phyloP scores from a whole-genome alignment of 768 basidiomycete genomes.

The Hysterangium stoloniferum region DNA sequence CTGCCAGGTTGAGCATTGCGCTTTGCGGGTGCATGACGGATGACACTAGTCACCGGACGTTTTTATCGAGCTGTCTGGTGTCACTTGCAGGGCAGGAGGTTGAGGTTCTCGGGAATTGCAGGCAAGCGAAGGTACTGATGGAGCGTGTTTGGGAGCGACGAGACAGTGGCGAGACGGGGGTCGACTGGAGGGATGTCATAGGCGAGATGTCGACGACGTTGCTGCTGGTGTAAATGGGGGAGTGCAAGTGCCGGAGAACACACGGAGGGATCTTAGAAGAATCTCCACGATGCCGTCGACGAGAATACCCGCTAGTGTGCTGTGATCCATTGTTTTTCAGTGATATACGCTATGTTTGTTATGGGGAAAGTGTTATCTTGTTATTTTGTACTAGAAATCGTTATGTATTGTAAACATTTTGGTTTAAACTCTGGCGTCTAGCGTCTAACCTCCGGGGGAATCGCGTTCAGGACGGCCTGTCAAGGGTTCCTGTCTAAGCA shows the following conservation, averaged over 20 bases:
- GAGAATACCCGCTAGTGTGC: too few species aligned
- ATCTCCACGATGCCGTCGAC: too few species aligned
- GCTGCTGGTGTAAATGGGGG: constrained; percentile 46
- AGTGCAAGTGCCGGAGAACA: neutral
- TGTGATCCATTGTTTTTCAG: too few species aligned
- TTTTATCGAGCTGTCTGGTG: constrained; percentile 27
- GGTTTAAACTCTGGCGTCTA: too few species aligned
- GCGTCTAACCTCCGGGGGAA: too few species aligned
- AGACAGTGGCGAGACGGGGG: constrained; percentile 26
- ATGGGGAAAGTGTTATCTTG: too few species aligned
- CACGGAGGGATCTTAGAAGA: too few species aligned
- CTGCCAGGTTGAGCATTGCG: constrained; percentile 52
- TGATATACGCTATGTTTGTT: too few species aligned
- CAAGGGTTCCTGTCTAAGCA: too few species aligned
- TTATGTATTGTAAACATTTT: too few species aligned
- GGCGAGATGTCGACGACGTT: constrained; percentile 29
- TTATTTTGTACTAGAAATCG: too few species aligned
- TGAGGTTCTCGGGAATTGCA: constrained; percentile 57
- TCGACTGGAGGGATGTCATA: constrained; percentile 59
- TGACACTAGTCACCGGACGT: constrained; percentile 31
- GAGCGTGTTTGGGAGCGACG: constrained; percentile 48
- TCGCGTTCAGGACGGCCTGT: too few species aligned
- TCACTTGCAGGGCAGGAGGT: constrained; percentile 44
- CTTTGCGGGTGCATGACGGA: constrained; percentile 66
- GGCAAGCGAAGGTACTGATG: constrained; percentile 47